These are phyloP conservation scores for Aphanomyces astaci DNA, from an alignment of 352 stramenopile species.

Conservation along the genomic window DNA sequence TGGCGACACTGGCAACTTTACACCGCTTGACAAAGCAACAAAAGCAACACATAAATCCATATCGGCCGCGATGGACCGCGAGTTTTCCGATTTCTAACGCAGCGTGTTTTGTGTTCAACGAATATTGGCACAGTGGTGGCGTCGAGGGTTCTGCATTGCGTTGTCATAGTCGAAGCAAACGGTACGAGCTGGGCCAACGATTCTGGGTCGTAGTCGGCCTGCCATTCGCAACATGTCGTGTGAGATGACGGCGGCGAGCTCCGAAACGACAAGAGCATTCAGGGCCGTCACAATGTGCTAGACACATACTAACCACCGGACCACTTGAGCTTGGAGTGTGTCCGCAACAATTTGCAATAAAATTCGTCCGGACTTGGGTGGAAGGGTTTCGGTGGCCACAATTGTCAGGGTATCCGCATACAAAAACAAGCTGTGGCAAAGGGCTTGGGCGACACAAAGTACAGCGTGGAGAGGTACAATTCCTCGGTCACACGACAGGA, in stretches of 20 bases:
- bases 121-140: background rate
- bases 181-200: background rate
- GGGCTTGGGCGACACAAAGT: constrained; percentile 20
- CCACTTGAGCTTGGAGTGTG: background rate
- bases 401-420: background rate
- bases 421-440: constrained; percentile 5
- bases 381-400: background rate
- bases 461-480: background rate
- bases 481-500: background rate
- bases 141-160: background rate
- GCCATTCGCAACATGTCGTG: constrained; percentile 18
- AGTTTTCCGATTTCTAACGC: constrained; percentile 3
- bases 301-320: background rate
- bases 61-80: background rate
- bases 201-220: background rate
- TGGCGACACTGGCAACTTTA: constrained; percentile 56
- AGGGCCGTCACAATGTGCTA: background rate
- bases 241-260: constrained; percentile 2
- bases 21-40: constrained; percentile 12
- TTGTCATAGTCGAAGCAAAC: background rate
- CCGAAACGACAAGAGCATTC: background rate
- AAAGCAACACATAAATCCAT: background rate
- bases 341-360: background rate
- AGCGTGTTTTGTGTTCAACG: background rate
- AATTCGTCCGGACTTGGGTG: background rate